phyloP scores from a whole-genome alignment of 129 eudicot genomes.

The Saposhnikovia divaricata region DNA sequence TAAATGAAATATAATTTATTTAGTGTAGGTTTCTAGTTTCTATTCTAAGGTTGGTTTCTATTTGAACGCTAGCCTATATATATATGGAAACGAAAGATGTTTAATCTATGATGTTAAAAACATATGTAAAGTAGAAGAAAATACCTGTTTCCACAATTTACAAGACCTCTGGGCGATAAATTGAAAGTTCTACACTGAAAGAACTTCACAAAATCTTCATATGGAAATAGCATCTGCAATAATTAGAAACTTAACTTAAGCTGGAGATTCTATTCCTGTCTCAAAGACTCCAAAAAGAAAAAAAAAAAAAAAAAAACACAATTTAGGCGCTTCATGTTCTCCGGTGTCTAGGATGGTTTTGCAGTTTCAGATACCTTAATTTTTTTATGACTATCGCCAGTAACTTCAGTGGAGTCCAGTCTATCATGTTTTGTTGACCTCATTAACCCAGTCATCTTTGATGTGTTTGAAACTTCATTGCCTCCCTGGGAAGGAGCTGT shows the following conservation, averaged over 20 bases:
- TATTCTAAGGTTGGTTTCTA: no score
- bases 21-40: no score
- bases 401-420: slow-evolving; percentile 18
- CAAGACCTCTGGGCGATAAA: slow-evolving; percentile 77
- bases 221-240: slow-evolving; percentile 82
- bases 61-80: no score
- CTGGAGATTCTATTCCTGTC: slow-evolving; percentile 4
- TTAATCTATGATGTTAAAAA: neutral
- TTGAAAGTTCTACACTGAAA: slow-evolving; percentile 49
- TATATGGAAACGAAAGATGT: neutral
- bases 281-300: neutral
- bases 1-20: no score
- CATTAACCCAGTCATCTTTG: slow-evolving; percentile 57
- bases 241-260: neutral
- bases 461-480: slow-evolving; percentile 35
- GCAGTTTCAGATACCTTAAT: slow-evolving; percentile 31
- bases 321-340: neutral
- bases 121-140: neutral
- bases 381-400: slow-evolving; percentile 40
- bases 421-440: slow-evolving; percentile 47
- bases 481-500: slow-evolving; percentile 27
- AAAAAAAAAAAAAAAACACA: neutral
- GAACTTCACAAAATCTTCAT: slow-evolving; percentile 74
- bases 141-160: slow-evolving; percentile 94
- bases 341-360: neutral